Conservation (phyloP, 495 filamentous ascomycete species). For the Cairneyella variabilis region DNA sequence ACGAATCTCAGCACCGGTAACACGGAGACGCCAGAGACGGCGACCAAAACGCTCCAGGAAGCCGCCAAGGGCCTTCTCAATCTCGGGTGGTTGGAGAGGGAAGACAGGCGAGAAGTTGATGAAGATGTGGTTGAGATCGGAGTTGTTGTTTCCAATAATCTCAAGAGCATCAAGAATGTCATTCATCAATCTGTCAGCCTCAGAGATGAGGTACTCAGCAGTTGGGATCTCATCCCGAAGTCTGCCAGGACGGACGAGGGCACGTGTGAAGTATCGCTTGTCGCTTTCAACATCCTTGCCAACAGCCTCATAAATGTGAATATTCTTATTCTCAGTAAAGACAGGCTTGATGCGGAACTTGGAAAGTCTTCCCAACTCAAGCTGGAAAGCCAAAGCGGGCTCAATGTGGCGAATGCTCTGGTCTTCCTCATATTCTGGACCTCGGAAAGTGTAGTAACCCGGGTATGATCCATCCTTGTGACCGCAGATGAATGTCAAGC, state of each 20-base stretch:
- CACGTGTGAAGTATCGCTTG: conserved; percentile 96
- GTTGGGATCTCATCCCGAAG: conserved; percentile 96
- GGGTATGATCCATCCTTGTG: conserved; percentile 93
- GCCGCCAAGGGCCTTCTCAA: conserved; percentile 89
- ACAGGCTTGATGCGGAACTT: conserved; percentile 98
- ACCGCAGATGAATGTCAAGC: conserved; percentile 94
- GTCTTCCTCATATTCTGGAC: conserved; percentile 84
- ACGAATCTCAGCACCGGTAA: conserved; percentile 96
- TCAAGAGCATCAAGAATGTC: conserved; percentile 97
- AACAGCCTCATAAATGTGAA: conserved; percentile 95
- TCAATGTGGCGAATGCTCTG: conserved; percentile 95
- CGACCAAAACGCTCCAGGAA: conserved; percentile 96
- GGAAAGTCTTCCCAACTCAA: conserved; percentile 86
- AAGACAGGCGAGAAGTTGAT: conserved; percentile 98
- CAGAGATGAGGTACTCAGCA: conserved; percentile 95
- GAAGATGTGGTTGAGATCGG: conserved; percentile 99
- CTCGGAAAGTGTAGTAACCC: conserved; percentile 96
- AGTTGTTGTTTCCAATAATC: conserved; percentile 98
- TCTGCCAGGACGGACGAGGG: conserved; percentile 86
- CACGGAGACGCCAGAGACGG: conserved; percentile 92
- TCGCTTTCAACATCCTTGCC: conserved; percentile 92
- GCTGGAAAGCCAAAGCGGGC: conserved; percentile 95
- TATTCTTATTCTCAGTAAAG: conserved; percentile 98
- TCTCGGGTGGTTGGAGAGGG: conserved; percentile 83
- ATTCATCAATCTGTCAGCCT: conserved; percentile 93